phyloP scores from a whole-genome alignment of 1,139 yeast genomes.

The Maudiozyma humilis region DNA sequence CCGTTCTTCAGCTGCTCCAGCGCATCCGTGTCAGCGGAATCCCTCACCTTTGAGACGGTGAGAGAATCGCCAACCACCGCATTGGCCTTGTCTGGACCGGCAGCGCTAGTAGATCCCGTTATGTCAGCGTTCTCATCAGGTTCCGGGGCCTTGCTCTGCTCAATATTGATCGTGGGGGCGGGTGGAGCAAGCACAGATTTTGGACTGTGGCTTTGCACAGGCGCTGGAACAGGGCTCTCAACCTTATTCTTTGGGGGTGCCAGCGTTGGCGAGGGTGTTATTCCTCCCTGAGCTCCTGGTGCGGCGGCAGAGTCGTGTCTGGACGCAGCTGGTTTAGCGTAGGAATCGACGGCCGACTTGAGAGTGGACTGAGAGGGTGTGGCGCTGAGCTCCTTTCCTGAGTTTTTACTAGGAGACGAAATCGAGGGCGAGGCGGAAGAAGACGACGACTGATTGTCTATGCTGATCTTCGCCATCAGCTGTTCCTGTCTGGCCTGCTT shows the following conservation, averaged over 20 bases:
- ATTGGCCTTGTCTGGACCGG: no score
- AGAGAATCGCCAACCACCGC: no score
- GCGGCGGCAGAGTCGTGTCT: no score
- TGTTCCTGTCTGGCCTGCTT: slow-evolving; percentile 28
- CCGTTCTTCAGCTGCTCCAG: slow-evolving; percentile 71
- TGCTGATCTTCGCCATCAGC: slow-evolving; percentile 4
- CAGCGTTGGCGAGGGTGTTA: no score
- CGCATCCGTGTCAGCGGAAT: slow-evolving; percentile 34
- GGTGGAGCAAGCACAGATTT: background rate
- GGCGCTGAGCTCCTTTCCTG: background rate
- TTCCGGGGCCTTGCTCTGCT: background rate
- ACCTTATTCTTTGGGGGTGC: no score
- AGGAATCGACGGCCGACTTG: no score
- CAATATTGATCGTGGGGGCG: background rate
- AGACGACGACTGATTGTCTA: background rate
- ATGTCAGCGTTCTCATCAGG: no score
- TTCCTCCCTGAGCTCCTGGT: no score
- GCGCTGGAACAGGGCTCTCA: no score
- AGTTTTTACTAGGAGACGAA: background rate
- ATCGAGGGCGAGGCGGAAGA: no score
- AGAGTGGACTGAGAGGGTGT: background rate
- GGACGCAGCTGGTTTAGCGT: no score
- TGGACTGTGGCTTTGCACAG: background rate
- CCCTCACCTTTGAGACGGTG: background rate
- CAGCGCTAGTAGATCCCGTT: no score